phyloP scores from a whole-genome alignment of 345 rosid species.

The Noccaea caerulescens region DNA sequence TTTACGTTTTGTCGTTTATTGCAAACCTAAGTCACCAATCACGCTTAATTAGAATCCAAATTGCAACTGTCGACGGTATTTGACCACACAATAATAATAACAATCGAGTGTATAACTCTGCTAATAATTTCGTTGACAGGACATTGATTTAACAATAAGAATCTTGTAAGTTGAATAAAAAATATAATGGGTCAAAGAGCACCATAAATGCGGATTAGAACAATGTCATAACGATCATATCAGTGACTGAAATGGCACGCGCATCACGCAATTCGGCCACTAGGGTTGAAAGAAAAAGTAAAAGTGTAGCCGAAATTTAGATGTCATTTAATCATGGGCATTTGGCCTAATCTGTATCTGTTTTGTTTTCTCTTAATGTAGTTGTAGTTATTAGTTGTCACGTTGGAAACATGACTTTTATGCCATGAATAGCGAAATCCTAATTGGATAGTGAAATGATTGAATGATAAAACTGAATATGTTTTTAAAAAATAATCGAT shows the following conservation, averaged over 20 bases:
- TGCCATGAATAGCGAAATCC: neutral
- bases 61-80: constrained; percentile 7
- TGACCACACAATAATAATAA: constrained; percentile 18
- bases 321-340: constrained; percentile 22
- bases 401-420: constrained; percentile 6
- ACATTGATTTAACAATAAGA: constrained; percentile 33
- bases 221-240: constrained; percentile 48
- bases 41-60: constrained; percentile 46
- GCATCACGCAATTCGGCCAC: constrained; percentile 39
- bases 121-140: constrained; percentile 28
- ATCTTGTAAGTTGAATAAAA: constrained; percentile 17
- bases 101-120: neutral
- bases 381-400: neutral
- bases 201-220: constrained; percentile 40
- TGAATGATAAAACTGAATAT: neutral
- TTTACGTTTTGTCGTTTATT: constrained; percentile 50
- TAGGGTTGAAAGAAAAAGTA: neutral
- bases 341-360: constrained; percentile 1
- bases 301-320: constrained; percentile 20
- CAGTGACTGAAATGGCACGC: constrained; percentile 55
- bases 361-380: too few species aligned
- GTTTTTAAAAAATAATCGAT: too few species aligned
- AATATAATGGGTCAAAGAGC: constrained; percentile 23
- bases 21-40: constrained; percentile 41
- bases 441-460: neutral